Evolutionary conservation across 805 yeast genomes (phyloP).

Genomic region (Candida pini): DNA sequence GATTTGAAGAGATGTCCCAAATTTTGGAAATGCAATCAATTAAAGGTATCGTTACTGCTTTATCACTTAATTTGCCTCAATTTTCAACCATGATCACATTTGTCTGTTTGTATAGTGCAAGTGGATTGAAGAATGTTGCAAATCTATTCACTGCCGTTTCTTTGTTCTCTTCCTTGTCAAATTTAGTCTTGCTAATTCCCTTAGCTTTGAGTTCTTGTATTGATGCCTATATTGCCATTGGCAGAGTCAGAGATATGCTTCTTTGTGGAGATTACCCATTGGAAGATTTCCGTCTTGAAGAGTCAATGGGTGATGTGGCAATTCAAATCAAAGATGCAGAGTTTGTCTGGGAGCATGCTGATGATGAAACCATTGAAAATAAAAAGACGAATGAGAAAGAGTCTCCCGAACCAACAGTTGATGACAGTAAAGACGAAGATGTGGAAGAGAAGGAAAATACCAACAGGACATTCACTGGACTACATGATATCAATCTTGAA

Average conservation of each 20-base stretch:
- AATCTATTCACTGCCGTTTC: conserved; percentile 64
- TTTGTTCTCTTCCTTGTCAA: conserved; percentile 42
- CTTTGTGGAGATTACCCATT: conserved; percentile 22
- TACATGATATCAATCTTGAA: conserved; percentile 44
- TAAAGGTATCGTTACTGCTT: conserved; percentile 52
- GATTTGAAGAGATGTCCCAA: conserved; percentile 54
- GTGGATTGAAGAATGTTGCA: conserved; percentile 44
- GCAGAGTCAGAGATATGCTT: conserved; percentile 50
- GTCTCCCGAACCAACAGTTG: conserved; percentile 26
- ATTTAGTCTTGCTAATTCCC: conserved; percentile 61
- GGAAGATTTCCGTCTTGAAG: background rate
- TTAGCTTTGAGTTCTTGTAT: conserved; percentile 59
- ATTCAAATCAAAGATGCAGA: conserved; percentile 45
- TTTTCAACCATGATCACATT: conserved; percentile 62
- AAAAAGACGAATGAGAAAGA: conserved; percentile 41
- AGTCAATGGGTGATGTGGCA: conserved; percentile 27
- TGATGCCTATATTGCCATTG: conserved; percentile 57
- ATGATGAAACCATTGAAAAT: conserved; percentile 1
- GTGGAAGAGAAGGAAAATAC: no score
- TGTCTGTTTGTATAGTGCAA: conserved; percentile 32
- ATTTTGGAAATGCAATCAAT: conserved; percentile 56
- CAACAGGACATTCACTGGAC: conserved; percentile 26
- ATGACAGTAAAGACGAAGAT: conserved; percentile 36
- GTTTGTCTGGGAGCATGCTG: conserved; percentile 61
- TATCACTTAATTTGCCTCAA: conserved; percentile 54